Conservation (phyloP, 352 stramenopile genomes). For the Achlya hypogyna region DNA sequence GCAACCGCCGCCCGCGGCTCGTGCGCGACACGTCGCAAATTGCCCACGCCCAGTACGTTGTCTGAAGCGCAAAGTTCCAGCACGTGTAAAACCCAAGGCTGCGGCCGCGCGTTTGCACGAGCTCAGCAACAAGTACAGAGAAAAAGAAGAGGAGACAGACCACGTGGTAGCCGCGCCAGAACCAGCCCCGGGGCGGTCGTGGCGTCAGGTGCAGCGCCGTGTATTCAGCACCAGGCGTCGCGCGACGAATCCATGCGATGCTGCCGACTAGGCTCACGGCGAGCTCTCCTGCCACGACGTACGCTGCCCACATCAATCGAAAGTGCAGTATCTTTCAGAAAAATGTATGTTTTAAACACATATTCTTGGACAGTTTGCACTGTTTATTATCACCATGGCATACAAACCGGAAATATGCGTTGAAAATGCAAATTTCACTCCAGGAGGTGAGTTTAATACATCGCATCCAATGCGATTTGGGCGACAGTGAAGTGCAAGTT, state of each 20-base stretch:
- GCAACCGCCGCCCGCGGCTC: constrained; percentile 19
- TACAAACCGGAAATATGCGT: too few species aligned
- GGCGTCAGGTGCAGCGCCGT: not conserved
- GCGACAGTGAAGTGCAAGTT: too few species aligned
- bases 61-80: constrained; percentile 78
- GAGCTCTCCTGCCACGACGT: constrained; percentile 1
- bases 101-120: constrained; percentile 35
- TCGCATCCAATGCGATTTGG: too few species aligned
- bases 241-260: not conserved
- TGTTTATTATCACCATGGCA: too few species aligned
- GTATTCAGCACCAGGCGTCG: not conserved
- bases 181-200: not conserved
- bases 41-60: constrained; percentile 10
- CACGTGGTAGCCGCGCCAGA: not conserved
- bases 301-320: constrained; percentile 14
- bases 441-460: too few species aligned
- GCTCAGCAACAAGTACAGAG: constrained; percentile 45
- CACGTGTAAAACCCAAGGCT: constrained; percentile 75
- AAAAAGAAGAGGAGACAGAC: constrained; percentile 37
- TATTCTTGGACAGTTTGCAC: too few species aligned
- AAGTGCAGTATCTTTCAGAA: too few species aligned
- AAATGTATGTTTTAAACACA: too few species aligned
- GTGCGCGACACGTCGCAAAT: not conserved
- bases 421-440: too few species aligned
- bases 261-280: not conserved